Conservation (phyloP, 1,139 yeast genomes). For the Yamadazyma atlantica region DNA sequence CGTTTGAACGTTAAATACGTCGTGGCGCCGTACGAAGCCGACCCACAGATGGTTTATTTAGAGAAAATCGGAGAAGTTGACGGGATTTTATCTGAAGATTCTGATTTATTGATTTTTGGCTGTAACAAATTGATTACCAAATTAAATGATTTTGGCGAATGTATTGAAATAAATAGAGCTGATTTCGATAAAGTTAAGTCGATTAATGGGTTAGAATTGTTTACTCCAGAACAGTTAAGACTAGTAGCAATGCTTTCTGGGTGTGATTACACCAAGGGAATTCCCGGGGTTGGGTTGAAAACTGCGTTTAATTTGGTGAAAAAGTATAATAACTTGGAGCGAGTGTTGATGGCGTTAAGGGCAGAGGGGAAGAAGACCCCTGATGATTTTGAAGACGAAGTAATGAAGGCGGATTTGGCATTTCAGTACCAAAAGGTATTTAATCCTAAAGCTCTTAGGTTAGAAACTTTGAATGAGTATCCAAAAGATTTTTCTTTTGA, state of each 20-base stretch:
- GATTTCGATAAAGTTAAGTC: conserved; percentile 48
- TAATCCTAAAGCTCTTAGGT: conserved; percentile 51
- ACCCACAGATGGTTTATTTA: conserved; percentile 90
- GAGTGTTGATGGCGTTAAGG: conserved; percentile 56
- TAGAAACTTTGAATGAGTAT: conserved; percentile 61
- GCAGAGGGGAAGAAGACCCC: conserved; percentile 69
- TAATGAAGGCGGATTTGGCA: conserved; percentile 69
- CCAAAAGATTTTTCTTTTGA: conserved; percentile 38
- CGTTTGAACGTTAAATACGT: conserved; percentile 61
- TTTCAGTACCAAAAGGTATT: conserved; percentile 87
- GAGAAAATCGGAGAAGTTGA: conserved; percentile 75
- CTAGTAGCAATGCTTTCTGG: conserved; percentile 87
- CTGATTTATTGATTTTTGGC: conserved; percentile 90
- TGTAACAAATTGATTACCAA: conserved; percentile 76
- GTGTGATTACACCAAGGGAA: conserved; percentile 91
- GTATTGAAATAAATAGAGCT: conserved; percentile 63
- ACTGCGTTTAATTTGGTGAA: conserved; percentile 69
- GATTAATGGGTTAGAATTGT: conserved; percentile 44
- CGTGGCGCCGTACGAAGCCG: conserved; percentile 99
- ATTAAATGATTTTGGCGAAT: conserved; percentile 71
- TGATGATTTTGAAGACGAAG: conserved; percentile 56
- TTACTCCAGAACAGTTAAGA: conserved; percentile 61
- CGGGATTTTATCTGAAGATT: conserved; percentile 91
- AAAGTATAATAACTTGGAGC: conserved; percentile 50
- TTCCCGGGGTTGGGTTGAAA: conserved; percentile 76